A percentile compares a stretch with the other conserved stretches of the same genome.
These are phyloP conservation scores for Candida germanica DNA, from an alignment of 805 yeast genomes.

Conservation along the genomic window DNA sequence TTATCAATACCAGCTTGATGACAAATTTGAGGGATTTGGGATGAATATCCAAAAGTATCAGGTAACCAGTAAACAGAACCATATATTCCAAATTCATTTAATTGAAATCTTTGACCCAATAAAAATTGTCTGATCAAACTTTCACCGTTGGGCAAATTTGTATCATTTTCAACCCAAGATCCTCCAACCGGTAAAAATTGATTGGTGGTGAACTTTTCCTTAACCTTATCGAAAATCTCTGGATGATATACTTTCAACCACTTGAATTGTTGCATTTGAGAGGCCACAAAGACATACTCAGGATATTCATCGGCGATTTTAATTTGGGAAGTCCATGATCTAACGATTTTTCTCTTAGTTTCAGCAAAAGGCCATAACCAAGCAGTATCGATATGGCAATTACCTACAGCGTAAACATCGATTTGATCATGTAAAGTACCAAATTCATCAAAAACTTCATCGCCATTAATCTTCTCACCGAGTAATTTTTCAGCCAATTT, in stretches of 20 bases:
- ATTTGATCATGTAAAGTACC: conserved; percentile 32
- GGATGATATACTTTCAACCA: conserved; percentile 92
- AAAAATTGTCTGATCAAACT: conserved; percentile 84
- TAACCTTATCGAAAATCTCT: conserved; percentile 59
- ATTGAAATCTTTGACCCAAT: conserved; percentile 84
- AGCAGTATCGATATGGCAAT: conserved; percentile 97
- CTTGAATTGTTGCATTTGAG: conserved; percentile 93
- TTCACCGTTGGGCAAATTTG: conserved; percentile 94
- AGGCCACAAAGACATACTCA: conserved; percentile 90
- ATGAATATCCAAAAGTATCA: conserved; percentile 94
- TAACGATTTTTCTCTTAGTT: conserved; percentile 84
- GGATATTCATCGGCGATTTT: conserved; percentile 83
- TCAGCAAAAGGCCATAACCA: conserved; percentile 99
- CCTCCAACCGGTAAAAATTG: conserved; percentile 93
- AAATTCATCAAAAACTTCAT: conserved; percentile 49
- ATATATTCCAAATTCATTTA: conserved; percentile 72
- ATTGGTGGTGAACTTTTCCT: conserved; percentile 64
- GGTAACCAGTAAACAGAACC: conserved; percentile 91
- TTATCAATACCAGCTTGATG: conserved; percentile 80
- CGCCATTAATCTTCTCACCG: conserved; percentile 64
- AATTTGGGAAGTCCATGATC: conserved; percentile 94
- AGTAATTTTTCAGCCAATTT: conserved; percentile 58
- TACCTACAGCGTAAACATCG: conserved; percentile 83
- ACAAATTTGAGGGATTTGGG: conserved; percentile 92
- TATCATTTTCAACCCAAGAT: conserved; percentile 97